Base-by-base conservation (phyloP, 768 basidiomycete species). In the Austroboletus festivus region DNA sequence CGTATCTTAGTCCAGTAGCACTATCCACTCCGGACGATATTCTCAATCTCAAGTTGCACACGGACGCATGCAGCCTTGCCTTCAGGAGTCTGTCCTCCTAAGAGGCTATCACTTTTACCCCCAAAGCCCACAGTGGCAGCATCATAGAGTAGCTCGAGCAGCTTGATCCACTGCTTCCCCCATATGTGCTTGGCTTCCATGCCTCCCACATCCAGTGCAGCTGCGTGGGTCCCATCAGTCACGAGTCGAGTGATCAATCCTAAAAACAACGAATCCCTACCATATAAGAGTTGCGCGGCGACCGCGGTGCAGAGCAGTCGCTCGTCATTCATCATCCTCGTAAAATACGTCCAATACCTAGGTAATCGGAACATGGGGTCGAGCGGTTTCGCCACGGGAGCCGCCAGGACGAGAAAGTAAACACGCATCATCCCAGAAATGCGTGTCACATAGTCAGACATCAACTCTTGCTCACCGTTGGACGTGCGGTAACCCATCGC, bases 351-450 rank as follows among this genome's bases (percentile, higher is more conserved):
- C 89, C 89, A 93, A 53, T 75, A 79, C 45, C 83, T 72, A 2
- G 85, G 77, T 24, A 80, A 59, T 58, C 81, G 80, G 62, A 84
- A 88, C 68, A 79, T 70, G 21, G 59, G 60, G 38, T 59, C 54
- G 1, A 55, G 44, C 12, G 46, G 80, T 67, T 48, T 86, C 53
- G 13, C 77, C 2, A 70, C 67, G 5, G 69, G 69, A 4, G 67
- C 56, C 15, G 54, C 47, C 53, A 93, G 62, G 40, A 94, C 78
- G 18, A 82, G 74, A 62, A 91, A 90, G 70, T 95, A 97, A 20
- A 97, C 82, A 24, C 93, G 80, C 79, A 93, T 80, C 26, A 91
- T 77, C 9, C 92, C 92, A 24, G 81, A 71, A 40, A 93, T 71
- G 20, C 94, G 81, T 30, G 71, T 73, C 10, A 77, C 73, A 58